Conservation (phyloP, 306 rosid species). For the Sicyos baderoa region DNA sequence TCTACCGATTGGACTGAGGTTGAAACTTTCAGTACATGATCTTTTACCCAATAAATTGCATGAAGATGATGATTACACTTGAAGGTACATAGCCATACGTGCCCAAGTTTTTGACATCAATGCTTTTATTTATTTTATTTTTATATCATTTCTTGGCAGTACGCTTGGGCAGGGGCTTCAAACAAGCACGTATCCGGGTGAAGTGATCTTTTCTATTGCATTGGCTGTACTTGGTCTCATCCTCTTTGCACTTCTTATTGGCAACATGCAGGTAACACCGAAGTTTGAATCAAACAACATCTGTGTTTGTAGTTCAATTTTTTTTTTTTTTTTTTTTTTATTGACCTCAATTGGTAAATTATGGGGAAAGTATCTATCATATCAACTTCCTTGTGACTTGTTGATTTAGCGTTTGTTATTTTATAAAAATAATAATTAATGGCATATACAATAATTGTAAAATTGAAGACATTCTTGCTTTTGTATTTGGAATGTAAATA, state of each 20-base stretch:
- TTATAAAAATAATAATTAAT: not conserved
- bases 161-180: slow-evolving; percentile 97
- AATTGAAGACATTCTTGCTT: not conserved
- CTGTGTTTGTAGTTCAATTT: not conserved
- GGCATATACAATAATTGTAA: not conserved
- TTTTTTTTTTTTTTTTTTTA: not conserved
- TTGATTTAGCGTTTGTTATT: not conserved
- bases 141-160: slow-evolving; percentile 38
- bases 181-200: slow-evolving; percentile 87
- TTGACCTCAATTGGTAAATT: not conserved
- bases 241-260: slow-evolving; percentile 94
- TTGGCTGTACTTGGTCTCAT: slow-evolving; percentile 85
- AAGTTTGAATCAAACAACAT: not conserved
- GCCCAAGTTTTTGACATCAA: not conserved
- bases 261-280: slow-evolving; percentile 88
- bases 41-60: not conserved
- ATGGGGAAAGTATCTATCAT: not conserved
- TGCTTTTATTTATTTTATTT: not conserved
- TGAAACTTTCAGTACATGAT: not conserved
- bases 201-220: slow-evolving; percentile 87
- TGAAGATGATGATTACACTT: not conserved
- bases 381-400: not conserved
- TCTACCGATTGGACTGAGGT: not conserved
- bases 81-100: not conserved
- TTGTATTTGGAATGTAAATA: not conserved